These are phyloP conservation scores for Coelastrella sp. DNA, from an alignment of 139 green algal species.

Conservation along the genomic window DNA sequence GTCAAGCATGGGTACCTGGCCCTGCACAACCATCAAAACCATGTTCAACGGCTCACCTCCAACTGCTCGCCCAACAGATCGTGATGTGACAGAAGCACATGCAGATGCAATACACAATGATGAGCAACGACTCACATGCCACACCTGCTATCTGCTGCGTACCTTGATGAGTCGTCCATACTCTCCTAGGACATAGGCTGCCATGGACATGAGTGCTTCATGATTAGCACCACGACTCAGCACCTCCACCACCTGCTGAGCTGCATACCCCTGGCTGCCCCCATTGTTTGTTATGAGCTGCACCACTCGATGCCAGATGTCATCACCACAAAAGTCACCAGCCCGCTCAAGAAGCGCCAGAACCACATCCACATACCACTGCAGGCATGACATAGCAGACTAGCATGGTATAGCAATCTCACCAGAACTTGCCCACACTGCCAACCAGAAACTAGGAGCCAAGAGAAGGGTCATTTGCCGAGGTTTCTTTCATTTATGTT, in stretches of 20 bases:
- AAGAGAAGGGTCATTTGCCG: no score
- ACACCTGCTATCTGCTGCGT: not conserved
- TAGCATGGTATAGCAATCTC: not conserved
- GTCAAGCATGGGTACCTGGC: slow-evolving; percentile 57
- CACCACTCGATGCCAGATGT: slow-evolving; percentile 96
- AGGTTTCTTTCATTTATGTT: no score
- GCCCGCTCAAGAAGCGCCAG: slow-evolving; percentile 93
- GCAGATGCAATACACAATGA: no score
- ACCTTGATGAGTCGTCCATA: slow-evolving; percentile 82
- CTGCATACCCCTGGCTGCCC: slow-evolving; percentile 90
- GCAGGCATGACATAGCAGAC: slow-evolving; percentile 31
- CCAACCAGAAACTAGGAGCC: not conserved
- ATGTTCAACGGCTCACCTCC: no score
- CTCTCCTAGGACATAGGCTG: slow-evolving; percentile 93
- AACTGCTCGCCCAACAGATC: not conserved
- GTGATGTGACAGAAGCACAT: no score
- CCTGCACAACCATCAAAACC: not conserved
- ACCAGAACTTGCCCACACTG: not conserved
- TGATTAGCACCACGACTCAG: slow-evolving; percentile 75
- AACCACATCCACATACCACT: slow-evolving; percentile 94
- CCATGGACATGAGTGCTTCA: slow-evolving; percentile 82
- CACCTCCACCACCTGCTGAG: slow-evolving; percentile 67
- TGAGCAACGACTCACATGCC: not conserved
- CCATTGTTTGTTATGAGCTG: slow-evolving; percentile 97
- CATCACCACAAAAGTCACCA: slow-evolving; percentile 93